Conservation (phyloP, 177 flowering plant genomes). For the Vitis hybrid region DNA sequence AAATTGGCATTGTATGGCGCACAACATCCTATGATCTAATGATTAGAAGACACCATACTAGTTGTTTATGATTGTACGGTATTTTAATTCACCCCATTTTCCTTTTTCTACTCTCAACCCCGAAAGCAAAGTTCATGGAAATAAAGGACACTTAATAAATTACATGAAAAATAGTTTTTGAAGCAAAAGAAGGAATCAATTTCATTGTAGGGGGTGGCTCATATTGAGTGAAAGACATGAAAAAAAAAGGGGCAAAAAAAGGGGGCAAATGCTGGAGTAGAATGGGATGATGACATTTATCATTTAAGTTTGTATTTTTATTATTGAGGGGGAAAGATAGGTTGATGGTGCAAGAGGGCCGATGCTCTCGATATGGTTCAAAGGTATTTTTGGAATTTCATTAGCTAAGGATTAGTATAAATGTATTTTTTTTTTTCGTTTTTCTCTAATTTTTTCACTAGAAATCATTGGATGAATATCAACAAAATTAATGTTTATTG, state of each 20-base stretch:
- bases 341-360: rapidly evolving
- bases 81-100: not conserved
- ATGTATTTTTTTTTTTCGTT: too few relatives aligned
- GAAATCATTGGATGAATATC: rapidly evolving
- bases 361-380: too few relatives aligned
- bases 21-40: constrained; percentile 1
- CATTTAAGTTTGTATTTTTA: too few relatives aligned
- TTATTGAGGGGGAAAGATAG: rapidly evolving
- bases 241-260: too few relatives aligned
- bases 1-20: constrained; percentile 6
- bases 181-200: too few relatives aligned
- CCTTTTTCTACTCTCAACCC: not conserved
- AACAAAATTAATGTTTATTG: too few relatives aligned
- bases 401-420: rapidly evolving
- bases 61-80: too few relatives aligned
- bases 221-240: too few relatives aligned
- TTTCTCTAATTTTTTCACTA: too few relatives aligned
- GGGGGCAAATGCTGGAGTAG: rapidly evolving
- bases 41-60: not conserved
- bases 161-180: too few relatives aligned
- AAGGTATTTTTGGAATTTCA: rapidly evolving
- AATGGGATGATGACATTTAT: rapidly evolving
- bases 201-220: rapidly evolving
- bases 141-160: not conserved
- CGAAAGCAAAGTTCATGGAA: not conserved